phyloP scores from a whole-genome alignment of 2,329 filamentous ascomycete genomes.

The Sclerotinia subarctica region DNA sequence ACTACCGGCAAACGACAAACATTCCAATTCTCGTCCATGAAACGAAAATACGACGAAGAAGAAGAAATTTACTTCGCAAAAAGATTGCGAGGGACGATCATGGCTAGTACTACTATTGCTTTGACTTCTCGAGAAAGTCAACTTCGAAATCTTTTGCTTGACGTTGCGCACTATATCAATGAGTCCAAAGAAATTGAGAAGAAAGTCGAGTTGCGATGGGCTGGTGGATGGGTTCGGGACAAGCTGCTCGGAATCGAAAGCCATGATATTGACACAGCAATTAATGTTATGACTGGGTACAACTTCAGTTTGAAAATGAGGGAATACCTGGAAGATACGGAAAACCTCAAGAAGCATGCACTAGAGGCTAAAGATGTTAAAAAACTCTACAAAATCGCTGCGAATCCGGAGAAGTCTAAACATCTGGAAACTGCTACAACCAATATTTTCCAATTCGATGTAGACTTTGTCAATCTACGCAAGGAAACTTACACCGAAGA shows the following conservation, averaged over 20 bases:
- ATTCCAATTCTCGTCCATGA: constrained; percentile 32
- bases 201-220: constrained; percentile 68
- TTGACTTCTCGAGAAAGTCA: constrained; percentile 70
- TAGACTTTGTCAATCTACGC: constrained; percentile 91
- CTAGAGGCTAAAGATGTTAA: constrained; percentile 60
- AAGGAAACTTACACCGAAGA: constrained; percentile 90
- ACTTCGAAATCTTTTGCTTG: constrained; percentile 72
- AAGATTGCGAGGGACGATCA: constrained; percentile 24
- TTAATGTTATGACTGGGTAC: constrained; percentile 81
- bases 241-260: constrained; percentile 70
- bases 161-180: constrained; percentile 72
- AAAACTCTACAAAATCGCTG: constrained; percentile 80
- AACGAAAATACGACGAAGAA: constrained; percentile 39
- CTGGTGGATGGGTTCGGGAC: constrained; percentile 85
- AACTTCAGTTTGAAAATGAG: constrained; percentile 68
- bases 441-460: constrained; percentile 78
- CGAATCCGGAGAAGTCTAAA: constrained; percentile 95
- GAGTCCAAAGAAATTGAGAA: constrained; percentile 47
- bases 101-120: constrained; percentile 42
- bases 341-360: constrained; percentile 59
- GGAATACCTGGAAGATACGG: constrained; percentile 61
- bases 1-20: constrained; percentile 18
- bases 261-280: constrained; percentile 81
- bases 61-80: constrained; percentile 26
- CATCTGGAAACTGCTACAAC: constrained; percentile 90